Evolutionary conservation across 2,329 filamentous ascomycete genomes (phyloP), one percentile per base, ranked within the genome.

Genomic region (Zymoseptoria brevis): DNA sequence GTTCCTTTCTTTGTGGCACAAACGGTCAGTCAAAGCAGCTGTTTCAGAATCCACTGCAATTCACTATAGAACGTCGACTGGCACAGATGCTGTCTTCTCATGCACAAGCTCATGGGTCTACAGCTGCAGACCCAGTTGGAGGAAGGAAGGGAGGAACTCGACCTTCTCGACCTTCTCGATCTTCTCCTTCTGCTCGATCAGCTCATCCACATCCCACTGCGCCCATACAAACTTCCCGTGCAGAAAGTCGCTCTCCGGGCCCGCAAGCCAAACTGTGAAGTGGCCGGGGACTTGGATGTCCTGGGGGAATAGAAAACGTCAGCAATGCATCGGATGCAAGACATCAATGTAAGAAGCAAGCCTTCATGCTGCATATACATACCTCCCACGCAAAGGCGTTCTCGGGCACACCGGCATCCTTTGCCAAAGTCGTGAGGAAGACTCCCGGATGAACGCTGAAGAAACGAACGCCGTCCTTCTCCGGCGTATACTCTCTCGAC

Each of bases 181-280:
- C 48, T 56, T 60, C 29, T 60, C 57, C 54, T 60, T 63, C 54
- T 60, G 52, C 16, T 50, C 56, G 8, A 65, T 50, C 45, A 67
- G 29, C 64, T 67, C 65, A 52, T 63, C 60, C 21, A 67, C 55
- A 57, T 67, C 64, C 65, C 65, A 67, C 35, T 45, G 35, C 29
- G 62, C 63, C 66, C 66, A 66, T 11, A 64, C 53, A 59, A 66
- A 72, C 8, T 72, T 66, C 1, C 75, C 75, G 59, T 73, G 71
- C 24, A 78, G 60, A 55, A 77, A 77, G 0, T 45, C 35, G 13
- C 35, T 45, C 35, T 45, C 35, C 6, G 35, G 35, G 13, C 35
- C 35, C 35, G 67, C 64, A 1, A 75, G 62, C 76, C 75, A 79
- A 2, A 78, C 68, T 11, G 66, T 64, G 58, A 72, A 72, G 51